Conservation (phyloP, 2,329 filamentous ascomycete genomes). For the Alternaria gansuensis region DNA sequence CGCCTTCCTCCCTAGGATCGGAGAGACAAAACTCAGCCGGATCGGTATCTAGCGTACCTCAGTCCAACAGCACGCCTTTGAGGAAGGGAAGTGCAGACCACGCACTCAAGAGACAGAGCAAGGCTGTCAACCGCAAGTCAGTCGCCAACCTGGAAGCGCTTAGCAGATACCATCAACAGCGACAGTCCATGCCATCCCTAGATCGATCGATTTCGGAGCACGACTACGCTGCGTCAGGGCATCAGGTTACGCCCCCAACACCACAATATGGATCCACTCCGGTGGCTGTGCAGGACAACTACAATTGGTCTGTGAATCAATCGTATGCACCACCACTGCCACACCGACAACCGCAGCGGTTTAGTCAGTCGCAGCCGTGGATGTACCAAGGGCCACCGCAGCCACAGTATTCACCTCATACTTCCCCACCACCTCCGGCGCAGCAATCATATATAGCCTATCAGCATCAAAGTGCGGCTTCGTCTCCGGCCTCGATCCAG, state of each 20-base stretch:
- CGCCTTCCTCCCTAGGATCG: neutral
- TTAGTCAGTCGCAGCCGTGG: constrained; percentile 3
- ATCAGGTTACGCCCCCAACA: neutral
- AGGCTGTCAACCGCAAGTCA: constrained; percentile 15
- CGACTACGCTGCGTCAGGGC: constrained; percentile 7
- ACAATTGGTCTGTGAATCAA: neutral
- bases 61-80: constrained; percentile 8
- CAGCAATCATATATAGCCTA: constrained; percentile 1
- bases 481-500: constrained; percentile 19
- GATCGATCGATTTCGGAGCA: constrained; percentile 15
- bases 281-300: neutral
- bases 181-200: constrained; percentile 12
- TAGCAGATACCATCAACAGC: constrained; percentile 25
- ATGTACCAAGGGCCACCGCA: constrained; percentile 1
- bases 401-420: constrained; percentile 12
- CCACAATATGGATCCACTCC: constrained; percentile 4
- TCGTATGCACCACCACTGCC: constrained; percentile 14
- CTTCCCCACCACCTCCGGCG: constrained; percentile 6
- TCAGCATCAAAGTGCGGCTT: constrained; percentile 7
- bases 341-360: constrained; percentile 11
- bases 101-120: constrained; percentile 18
- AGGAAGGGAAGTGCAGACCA: constrained; percentile 19
- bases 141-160: constrained; percentile 15
- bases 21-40: constrained; percentile 10
- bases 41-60: neutral